Percentiles rank a stretch among this genome's conserved stretches.
These are phyloP conservation scores for Pholiota molesta DNA, from an alignment of 768 basidiomycete genomes.

Conservation along the genomic window DNA sequence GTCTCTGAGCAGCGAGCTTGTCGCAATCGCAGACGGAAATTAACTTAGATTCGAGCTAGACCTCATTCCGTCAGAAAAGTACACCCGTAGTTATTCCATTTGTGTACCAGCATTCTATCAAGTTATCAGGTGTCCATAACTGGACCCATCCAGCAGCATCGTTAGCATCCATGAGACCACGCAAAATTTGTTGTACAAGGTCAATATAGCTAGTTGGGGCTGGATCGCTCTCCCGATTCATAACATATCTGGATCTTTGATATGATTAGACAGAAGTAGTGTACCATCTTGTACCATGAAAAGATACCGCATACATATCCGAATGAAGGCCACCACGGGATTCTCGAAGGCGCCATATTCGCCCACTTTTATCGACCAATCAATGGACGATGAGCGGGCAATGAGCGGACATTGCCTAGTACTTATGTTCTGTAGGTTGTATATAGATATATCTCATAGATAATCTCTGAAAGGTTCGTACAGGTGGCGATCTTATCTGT, in stretches of 20 bases:
- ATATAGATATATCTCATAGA: no score
- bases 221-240: constrained; percentile 36
- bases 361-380: no score
- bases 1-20: no score
- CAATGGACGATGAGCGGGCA: no score
- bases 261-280: not conserved
- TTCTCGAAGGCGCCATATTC: constrained; percentile 28
- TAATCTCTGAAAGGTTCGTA: no score
- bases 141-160: constrained; percentile 45
- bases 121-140: constrained; percentile 47
- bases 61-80: not conserved
- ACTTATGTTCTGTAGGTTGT: no score
- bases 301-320: constrained; percentile 35
- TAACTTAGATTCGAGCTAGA: no score
- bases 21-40: no score
- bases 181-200: constrained; percentile 47
- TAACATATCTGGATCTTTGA: not conserved
- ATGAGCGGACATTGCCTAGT: no score
- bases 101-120: constrained; percentile 48
- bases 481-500: no score
- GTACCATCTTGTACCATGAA: constrained; percentile 43
- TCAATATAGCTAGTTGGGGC: constrained; percentile 44
- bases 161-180: constrained; percentile 25
- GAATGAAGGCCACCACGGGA: constrained; percentile 47
- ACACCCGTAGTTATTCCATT: not conserved